phyloP scores from a whole-genome alignment of 257 asterid genomes.

The Osmanthus fragrans region DNA sequence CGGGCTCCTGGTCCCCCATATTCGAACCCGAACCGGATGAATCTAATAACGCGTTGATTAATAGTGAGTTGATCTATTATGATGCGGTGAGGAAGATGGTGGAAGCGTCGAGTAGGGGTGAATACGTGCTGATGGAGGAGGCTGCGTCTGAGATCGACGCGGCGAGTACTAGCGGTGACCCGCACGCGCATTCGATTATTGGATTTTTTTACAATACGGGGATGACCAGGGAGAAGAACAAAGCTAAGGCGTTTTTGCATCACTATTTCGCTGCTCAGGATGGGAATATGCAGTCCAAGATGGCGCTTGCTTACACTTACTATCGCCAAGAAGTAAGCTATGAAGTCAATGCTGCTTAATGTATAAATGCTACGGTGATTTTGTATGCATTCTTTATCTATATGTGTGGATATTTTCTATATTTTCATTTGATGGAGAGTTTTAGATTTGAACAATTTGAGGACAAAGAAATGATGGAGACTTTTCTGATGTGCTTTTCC shows the following conservation, averaged over 20 bases:
- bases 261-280: constrained; percentile 77
- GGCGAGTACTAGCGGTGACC: constrained; percentile 59
- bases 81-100: constrained; percentile 66
- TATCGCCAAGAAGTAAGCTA: constrained; percentile 81
- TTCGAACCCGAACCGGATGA: constrained; percentile 63
- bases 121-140: constrained; percentile 73
- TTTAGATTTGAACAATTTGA: background rate
- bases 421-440: background rate
- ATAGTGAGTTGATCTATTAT: constrained; percentile 51
- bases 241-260: constrained; percentile 71
- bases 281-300: constrained; percentile 94
- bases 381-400: background rate
- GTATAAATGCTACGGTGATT: background rate
- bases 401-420: background rate
- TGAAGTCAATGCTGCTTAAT: background rate
- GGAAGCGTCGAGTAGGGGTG: constrained; percentile 71
- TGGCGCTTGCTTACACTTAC: constrained; percentile 88
- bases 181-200: constrained; percentile 81
- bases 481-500: background rate
- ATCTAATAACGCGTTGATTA: constrained; percentile 20
- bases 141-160: constrained; percentile 71
- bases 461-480: background rate
- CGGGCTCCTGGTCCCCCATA: constrained; percentile 96
- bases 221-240: constrained; percentile 73
- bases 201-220: constrained; percentile 83